Percentiles rank a stretch among this genome's conserved stretches.
Conservation (phyloP, 1,139 yeast genomes). For the Scheffersomyces illinoinensis region DNA sequence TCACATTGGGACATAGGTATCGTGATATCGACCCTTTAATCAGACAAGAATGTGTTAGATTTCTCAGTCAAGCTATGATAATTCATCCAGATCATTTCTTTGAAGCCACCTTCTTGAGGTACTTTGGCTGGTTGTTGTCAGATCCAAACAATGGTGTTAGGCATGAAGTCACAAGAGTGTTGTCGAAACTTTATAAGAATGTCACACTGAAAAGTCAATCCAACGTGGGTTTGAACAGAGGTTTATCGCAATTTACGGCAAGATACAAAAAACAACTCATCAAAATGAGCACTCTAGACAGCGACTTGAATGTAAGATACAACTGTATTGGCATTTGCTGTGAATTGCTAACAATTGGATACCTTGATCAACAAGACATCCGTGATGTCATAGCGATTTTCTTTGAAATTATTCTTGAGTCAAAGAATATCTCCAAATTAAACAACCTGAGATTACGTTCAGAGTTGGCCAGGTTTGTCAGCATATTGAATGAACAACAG, state of each 20-base stretch:
- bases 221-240: conserved; percentile 28
- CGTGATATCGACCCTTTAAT: conserved; percentile 77
- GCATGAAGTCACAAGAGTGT: conserved; percentile 58
- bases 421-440: conserved; percentile 7
- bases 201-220: conserved; percentile 12
- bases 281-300: conserved; percentile 50
- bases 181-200: conserved; percentile 51
- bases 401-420: conserved; percentile 33
- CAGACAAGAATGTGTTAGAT: conserved; percentile 65
- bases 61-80: conserved; percentile 70
- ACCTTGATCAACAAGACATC: conserved; percentile 58
- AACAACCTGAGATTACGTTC: conserved; percentile 32
- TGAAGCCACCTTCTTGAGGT: conserved; percentile 68
- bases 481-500: conserved; percentile 19
- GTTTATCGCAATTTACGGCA: conserved; percentile 71
- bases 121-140: conserved; percentile 81
- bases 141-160: conserved; percentile 67
- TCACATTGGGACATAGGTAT: conserved; percentile 74
- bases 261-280: conserved; percentile 65
- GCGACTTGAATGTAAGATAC: conserved; percentile 47
- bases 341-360: conserved; percentile 61
- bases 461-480: conserved; percentile 34
- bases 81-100: conserved; percentile 69
- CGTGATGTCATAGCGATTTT: conserved; percentile 44
- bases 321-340: conserved; percentile 54